phyloP scores from a whole-genome alignment of 495 filamentous ascomycete genomes.

The Talaromyces liani region DNA sequence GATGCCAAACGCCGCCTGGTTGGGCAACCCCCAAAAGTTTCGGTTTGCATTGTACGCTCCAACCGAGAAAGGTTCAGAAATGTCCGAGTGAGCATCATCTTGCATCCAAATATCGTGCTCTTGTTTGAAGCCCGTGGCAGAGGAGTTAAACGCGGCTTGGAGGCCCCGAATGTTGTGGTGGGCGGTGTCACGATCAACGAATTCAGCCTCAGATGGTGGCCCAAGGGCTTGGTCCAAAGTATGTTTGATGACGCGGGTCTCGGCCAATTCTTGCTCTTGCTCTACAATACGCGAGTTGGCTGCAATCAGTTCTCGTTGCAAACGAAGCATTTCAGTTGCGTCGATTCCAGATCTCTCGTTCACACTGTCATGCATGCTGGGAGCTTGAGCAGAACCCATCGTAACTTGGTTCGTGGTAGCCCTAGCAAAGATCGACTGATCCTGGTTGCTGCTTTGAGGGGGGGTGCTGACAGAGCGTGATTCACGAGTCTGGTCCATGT shows the following conservation, averaged over 20 bases:
- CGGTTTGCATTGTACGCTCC: slow-evolving; percentile 53
- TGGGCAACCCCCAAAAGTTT: slow-evolving; percentile 52
- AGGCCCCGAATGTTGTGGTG: slow-evolving; percentile 47
- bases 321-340: slow-evolving; percentile 43
- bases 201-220: slow-evolving; percentile 50
- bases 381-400: slow-evolving; percentile 16
- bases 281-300: slow-evolving; percentile 73
- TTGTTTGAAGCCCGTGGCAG: slow-evolving; percentile 39
- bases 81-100: slow-evolving; percentile 62
- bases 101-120: slow-evolving; percentile 58
- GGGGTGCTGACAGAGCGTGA: slow-evolving; percentile 6
- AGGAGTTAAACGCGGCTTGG: slow-evolving; percentile 47
- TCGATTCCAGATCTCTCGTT: slow-evolving; percentile 34
- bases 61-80: slow-evolving; percentile 52
- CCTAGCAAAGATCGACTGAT: not conserved
- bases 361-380: not conserved
- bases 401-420: slow-evolving; percentile 5
- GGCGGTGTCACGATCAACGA: slow-evolving; percentile 36
- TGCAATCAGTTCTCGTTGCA: slow-evolving; percentile 67
- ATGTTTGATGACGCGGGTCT: slow-evolving; percentile 67
- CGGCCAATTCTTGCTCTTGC: slow-evolving; percentile 77
- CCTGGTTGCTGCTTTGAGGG: not conserved
- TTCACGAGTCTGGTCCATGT: not conserved
- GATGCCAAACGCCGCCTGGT: slow-evolving; percentile 21
- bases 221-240: slow-evolving; percentile 68